Evolutionary conservation across 495 filamentous ascomycete species (phyloP).

Genomic region (Oidiodendron maius): DNA sequence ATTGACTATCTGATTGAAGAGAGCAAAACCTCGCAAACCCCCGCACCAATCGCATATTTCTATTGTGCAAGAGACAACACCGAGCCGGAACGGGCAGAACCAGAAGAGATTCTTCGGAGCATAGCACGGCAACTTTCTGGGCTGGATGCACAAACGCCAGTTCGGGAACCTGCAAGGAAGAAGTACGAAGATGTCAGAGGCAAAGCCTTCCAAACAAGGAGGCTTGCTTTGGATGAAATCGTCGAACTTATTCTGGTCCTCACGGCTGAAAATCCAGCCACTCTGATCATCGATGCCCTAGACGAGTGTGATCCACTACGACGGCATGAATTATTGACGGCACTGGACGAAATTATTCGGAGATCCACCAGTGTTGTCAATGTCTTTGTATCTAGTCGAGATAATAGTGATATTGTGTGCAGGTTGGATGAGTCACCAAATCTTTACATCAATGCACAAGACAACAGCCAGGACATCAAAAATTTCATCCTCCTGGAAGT

Average conservation of each 20-base stretch:
- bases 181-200: neutral
- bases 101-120: slow-evolving; percentile 6
- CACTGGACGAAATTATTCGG: slow-evolving; percentile 24
- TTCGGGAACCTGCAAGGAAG: neutral
- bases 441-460: slow-evolving; percentile 22
- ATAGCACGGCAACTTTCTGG: slow-evolving; percentile 6
- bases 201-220: slow-evolving; percentile 1
- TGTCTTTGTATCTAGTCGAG: slow-evolving; percentile 32
- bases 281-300: slow-evolving; percentile 39
- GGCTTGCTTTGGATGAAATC: slow-evolving; percentile 2
- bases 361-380: slow-evolving; percentile 28
- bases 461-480: slow-evolving; percentile 28
- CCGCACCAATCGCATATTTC: slow-evolving; percentile 6
- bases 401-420: slow-evolving; percentile 30
- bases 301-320: slow-evolving; percentile 35
- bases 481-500: slow-evolving; percentile 23
- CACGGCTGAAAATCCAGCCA: slow-evolving; percentile 19
- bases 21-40: neutral
- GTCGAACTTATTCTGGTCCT: slow-evolving; percentile 1
- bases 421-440: slow-evolving; percentile 23
- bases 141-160: neutral
- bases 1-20: slow-evolving; percentile 5
- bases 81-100: slow-evolving; percentile 14
- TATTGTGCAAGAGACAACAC: slow-evolving; percentile 8
- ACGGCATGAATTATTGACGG: slow-evolving; percentile 28